phyloP scores from a whole-genome alignment of 2,329 filamentous ascomycete species.

The Phaeosphaeriaceae sp. region DNA sequence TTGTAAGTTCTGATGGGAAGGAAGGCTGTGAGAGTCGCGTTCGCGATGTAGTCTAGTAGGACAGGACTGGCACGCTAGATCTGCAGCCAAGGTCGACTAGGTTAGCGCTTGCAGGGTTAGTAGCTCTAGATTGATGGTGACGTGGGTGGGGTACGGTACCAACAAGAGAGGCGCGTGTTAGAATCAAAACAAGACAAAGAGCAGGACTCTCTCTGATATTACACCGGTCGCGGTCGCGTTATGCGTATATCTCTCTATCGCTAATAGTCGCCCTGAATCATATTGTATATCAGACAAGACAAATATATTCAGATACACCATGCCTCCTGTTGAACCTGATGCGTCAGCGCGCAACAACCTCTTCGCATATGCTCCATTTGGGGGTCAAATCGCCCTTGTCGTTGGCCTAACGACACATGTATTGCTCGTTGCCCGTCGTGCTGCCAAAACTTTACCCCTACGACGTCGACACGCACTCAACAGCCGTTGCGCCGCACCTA shows the following conservation, averaged over 20 bases:
- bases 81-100: slow-evolving; percentile 16
- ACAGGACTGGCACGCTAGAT: slow-evolving; percentile 14
- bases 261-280: slow-evolving; percentile 3
- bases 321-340: slow-evolving; percentile 46
- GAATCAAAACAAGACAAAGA: slow-evolving; percentile 31
- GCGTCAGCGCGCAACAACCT: slow-evolving; percentile 40
- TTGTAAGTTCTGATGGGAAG: slow-evolving; percentile 12
- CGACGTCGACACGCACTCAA: slow-evolving; percentile 43
- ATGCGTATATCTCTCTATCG: slow-evolving; percentile 17
- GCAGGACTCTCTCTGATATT: slow-evolving; percentile 6
- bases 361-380: slow-evolving; percentile 40
- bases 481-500: slow-evolving; percentile 37
- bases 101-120: slow-evolving; percentile 22
- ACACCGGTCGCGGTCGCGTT: slow-evolving; percentile 9
- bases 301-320: slow-evolving; percentile 27
- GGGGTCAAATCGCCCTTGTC: slow-evolving; percentile 39
- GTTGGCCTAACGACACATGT: slow-evolving; percentile 38
- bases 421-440: slow-evolving; percentile 36
- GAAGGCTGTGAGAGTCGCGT: slow-evolving; percentile 4
- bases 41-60: slow-evolving; percentile 9
- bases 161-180: slow-evolving; percentile 25
- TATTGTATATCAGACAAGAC: background rate
- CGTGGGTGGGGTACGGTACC: slow-evolving; percentile 29
- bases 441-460: slow-evolving; percentile 42
- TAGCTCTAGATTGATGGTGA: slow-evolving; percentile 18